phyloP scores from a whole-genome alignment of 768 basidiomycete genomes.

The Hemileccinum rubropunctum region DNA sequence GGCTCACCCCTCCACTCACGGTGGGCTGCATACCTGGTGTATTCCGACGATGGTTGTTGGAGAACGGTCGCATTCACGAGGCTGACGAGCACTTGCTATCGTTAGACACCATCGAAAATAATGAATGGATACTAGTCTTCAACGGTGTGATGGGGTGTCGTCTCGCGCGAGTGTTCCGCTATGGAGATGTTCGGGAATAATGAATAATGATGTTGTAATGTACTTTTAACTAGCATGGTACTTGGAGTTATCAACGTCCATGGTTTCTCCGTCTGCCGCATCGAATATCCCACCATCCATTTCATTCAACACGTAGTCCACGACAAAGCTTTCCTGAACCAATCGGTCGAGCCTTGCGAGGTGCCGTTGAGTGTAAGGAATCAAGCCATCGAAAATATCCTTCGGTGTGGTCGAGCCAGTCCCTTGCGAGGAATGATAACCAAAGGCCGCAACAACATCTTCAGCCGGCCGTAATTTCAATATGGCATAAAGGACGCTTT shows the following conservation, averaged over 20 bases:
- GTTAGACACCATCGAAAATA: constrained; percentile 41
- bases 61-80: constrained; percentile 54
- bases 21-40: constrained; percentile 76
- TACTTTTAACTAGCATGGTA: constrained; percentile 16
- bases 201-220: constrained; percentile 6
- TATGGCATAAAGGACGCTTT: constrained; percentile 77
- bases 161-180: constrained; percentile 38
- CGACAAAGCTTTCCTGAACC: constrained; percentile 92
- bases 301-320: constrained; percentile 85
- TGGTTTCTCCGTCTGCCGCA: constrained; percentile 41
- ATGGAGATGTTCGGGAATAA: not conserved
- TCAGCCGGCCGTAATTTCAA: constrained; percentile 74
- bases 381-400: constrained; percentile 79
- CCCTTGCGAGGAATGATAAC: constrained; percentile 16
- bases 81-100: constrained; percentile 42
- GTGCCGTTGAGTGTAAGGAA: constrained; percentile 96
- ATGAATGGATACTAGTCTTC: constrained; percentile 68
- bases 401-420: constrained; percentile 38
- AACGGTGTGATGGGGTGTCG: constrained; percentile 73
- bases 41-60: constrained; percentile 65
- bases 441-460: constrained; percentile 69
- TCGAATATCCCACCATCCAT: constrained; percentile 81
- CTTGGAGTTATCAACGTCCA: constrained; percentile 37
- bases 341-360: constrained; percentile 79
- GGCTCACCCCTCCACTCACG: constrained; percentile 62